These are phyloP conservation scores for Falciphora oryzae DNA, from an alignment of 2,329 filamentous ascomycete species.

Conservation along the genomic window DNA sequence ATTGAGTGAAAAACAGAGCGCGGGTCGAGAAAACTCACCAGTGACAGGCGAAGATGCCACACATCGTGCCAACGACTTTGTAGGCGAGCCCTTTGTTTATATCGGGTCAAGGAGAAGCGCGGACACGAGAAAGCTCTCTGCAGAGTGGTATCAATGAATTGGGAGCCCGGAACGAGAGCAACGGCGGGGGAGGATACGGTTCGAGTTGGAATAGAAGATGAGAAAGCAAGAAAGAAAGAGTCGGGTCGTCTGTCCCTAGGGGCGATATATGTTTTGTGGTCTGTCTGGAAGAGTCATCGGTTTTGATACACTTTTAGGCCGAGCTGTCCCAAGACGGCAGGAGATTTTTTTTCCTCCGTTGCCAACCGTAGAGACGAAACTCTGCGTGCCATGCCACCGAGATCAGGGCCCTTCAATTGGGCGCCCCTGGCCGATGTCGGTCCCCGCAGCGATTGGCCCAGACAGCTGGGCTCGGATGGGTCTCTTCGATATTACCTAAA, in stretches of 20 bases:
- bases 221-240: not conserved
- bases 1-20: not conserved
- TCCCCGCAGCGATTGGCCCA: conserved; percentile 7
- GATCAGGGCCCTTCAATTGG: not conserved
- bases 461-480: not conserved
- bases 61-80: conserved; percentile 53
- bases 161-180: not conserved
- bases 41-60: conserved; percentile 96
- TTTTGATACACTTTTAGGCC: not conserved
- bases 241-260: not conserved
- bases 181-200: not conserved
- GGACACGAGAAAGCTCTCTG: not conserved
- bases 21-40: conserved; percentile 52
- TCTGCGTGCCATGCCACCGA: too few relatives aligned
- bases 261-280: not conserved
- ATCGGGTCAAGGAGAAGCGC: not conserved
- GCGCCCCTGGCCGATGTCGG: conserved; percentile 9
- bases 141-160: not conserved
- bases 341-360: not conserved
- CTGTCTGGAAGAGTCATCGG: not conserved
- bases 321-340: not conserved
- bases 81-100: not conserved
- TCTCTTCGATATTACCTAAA: conserved; percentile 5
- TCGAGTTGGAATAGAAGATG: not conserved
- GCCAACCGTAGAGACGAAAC: not conserved